These are phyloP conservation scores for Alloascoidea hylecoeti DNA, from an alignment of 805 yeast species.

Conservation along the genomic window DNA sequence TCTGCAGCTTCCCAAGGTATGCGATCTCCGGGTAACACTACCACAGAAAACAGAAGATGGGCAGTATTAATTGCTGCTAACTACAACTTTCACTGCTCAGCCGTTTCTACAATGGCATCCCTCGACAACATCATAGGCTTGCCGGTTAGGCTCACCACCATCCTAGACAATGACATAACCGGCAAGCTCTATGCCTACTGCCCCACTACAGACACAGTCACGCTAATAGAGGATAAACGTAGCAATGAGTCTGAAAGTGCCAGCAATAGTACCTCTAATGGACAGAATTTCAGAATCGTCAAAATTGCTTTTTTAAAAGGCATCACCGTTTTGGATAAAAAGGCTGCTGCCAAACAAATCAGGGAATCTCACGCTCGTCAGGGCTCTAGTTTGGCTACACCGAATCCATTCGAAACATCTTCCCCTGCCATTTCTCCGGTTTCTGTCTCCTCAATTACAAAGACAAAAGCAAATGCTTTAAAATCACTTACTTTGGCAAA, in stretches of 20 bases:
- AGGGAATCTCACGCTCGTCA: constrained; percentile 7
- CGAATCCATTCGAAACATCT: constrained; percentile 17
- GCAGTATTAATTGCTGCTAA: too few relatives aligned
- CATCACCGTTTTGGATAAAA: constrained; percentile 28
- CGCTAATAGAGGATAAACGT: constrained; percentile 16
- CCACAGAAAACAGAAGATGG: too few relatives aligned
- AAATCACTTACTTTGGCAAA: constrained; percentile 12
- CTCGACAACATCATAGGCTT: constrained; percentile 1
- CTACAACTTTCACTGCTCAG: too few relatives aligned
- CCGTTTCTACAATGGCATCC: not conserved
- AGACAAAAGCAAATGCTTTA: constrained; percentile 13
- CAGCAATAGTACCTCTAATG: constrained; percentile 9
- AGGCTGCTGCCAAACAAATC: constrained; percentile 1
- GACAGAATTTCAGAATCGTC: constrained; percentile 30
- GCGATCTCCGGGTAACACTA: too few relatives aligned
- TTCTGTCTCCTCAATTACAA: constrained; percentile 14
- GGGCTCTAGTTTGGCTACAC: constrained; percentile 8
- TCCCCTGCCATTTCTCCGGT: constrained; percentile 20
- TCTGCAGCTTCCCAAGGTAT: too few relatives aligned
- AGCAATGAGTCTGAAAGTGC: constrained; percentile 12
- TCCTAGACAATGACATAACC: constrained; percentile 37
- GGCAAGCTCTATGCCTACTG: constrained; percentile 56
- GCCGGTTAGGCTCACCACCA: constrained; percentile 27
- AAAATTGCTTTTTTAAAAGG: constrained; percentile 44
- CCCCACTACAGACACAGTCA: constrained; percentile 27